A percentile compares a stretch with the other conserved stretches of the same genome.
phyloP scores from a whole-genome alignment of 2,329 filamentous ascomycete genomes.

The Xylariaceae sp. region DNA sequence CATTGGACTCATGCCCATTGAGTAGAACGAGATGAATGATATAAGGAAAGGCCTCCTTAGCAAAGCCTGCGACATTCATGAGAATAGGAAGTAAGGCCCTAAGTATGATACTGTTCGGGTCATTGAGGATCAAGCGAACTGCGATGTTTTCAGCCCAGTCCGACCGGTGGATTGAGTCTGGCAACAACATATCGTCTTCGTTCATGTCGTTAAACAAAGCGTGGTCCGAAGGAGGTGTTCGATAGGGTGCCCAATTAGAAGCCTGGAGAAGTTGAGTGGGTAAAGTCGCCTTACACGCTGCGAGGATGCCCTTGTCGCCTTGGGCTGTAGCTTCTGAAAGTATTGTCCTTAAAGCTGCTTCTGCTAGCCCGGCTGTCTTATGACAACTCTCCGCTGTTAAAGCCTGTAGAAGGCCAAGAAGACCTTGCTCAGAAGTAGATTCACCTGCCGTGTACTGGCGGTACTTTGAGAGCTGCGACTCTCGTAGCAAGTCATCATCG shows the following conservation, averaged over 20 bases:
- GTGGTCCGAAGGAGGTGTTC: constrained; percentile 50
- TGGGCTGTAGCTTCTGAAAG: constrained; percentile 48
- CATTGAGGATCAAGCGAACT: constrained; percentile 54
- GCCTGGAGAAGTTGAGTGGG: constrained; percentile 47
- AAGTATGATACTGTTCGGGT: constrained; percentile 61
- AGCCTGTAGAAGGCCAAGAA: constrained; percentile 57
- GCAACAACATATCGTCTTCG: constrained; percentile 34
- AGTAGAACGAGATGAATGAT: constrained; percentile 77
- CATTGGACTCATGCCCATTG: constrained; percentile 58
- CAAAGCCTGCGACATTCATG: constrained; percentile 60
- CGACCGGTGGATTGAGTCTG: constrained; percentile 39
- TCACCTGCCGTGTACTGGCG: constrained; percentile 42
- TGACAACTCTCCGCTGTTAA: constrained; percentile 56
- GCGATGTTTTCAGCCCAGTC: constrained; percentile 61
- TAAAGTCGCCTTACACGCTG: constrained; percentile 48
- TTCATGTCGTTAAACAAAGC: constrained; percentile 23
- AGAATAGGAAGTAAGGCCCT: constrained; percentile 63
- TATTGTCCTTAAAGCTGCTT: constrained; percentile 53
- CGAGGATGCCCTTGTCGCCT: constrained; percentile 43
- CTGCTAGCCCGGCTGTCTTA: constrained; percentile 52
- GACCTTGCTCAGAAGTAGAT: constrained; percentile 56
- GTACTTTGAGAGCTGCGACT: constrained; percentile 52
- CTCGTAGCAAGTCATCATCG: constrained; percentile 53
- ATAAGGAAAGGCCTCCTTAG: constrained; percentile 71
- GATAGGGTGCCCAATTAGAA: constrained; percentile 54